Evolutionary conservation across 352 stramenopile species (phyloP).

Genomic region (Pythium coloratum): DNA sequence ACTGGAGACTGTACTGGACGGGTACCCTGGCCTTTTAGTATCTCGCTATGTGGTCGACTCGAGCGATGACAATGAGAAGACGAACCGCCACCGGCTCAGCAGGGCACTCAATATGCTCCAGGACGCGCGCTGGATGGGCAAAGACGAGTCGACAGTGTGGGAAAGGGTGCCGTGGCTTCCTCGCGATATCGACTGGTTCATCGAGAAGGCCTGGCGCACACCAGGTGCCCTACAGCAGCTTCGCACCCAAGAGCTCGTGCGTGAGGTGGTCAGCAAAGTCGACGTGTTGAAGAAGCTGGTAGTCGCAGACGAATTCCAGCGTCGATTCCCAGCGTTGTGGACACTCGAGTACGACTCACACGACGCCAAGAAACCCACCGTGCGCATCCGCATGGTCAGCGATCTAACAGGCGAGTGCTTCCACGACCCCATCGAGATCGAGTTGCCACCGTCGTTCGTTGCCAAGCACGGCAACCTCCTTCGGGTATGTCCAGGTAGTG

Average conservation of each 20-base stretch:
- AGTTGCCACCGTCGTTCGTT: slow-evolving; percentile 14
- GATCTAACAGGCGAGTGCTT: slow-evolving; percentile 31
- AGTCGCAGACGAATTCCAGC: slow-evolving; percentile 7
- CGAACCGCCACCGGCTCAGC: slow-evolving; percentile 13
- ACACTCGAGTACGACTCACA: slow-evolving; percentile 24
- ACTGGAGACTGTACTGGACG: slow-evolving; percentile 22
- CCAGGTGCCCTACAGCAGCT: slow-evolving; percentile 21
- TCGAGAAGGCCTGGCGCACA: slow-evolving; percentile 25
- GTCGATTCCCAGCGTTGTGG: slow-evolving; percentile 28
- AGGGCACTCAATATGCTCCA: not conserved
- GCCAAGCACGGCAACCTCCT: slow-evolving; percentile 16
- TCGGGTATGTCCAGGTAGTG: slow-evolving; percentile 2
- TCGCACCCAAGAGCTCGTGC: slow-evolving; percentile 14
- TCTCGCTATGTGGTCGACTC: slow-evolving; percentile 20
- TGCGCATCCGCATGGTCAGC: slow-evolving; percentile 23
- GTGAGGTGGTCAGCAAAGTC: slow-evolving; percentile 9
- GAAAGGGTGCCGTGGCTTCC: slow-evolving; percentile 21
- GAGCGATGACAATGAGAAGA: not conserved
- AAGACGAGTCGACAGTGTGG: not conserved
- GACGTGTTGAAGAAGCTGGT: slow-evolving; percentile 24
- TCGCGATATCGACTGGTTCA: slow-evolving; percentile 26
- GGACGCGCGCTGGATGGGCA: slow-evolving; percentile 13
- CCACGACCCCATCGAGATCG: slow-evolving; percentile 27
- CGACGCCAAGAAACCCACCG: not conserved
- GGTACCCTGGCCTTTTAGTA: slow-evolving; percentile 22